Evolutionary conservation across 495 filamentous ascomycete species (phyloP).

Genomic region (Penicillium coprophilum): DNA sequence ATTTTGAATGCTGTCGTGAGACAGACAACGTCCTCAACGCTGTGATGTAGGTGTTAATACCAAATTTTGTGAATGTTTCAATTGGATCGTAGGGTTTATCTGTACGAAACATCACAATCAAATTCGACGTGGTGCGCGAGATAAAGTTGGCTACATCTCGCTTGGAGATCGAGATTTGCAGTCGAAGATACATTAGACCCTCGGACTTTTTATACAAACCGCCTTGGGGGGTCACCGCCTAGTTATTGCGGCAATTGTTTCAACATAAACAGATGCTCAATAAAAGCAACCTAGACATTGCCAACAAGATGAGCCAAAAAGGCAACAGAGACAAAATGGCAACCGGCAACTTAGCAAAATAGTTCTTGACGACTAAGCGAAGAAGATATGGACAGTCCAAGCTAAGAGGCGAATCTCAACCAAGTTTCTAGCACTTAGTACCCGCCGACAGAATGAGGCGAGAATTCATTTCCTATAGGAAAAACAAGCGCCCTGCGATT

Average conservation of each 20-base stretch:
- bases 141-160: not conserved
- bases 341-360: not conserved
- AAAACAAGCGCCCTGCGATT: not conserved
- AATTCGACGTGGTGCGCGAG: not conserved
- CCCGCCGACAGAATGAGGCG: not conserved
- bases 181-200: not conserved
- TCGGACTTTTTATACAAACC: no score
- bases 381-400: not conserved
- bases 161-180: not conserved
- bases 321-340: not conserved
- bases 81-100: not conserved
- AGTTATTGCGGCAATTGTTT: not conserved
- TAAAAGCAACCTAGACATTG: not conserved
- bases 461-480: not conserved
- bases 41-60: fast-evolving
- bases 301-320: not conserved
- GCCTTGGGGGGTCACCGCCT: no score
- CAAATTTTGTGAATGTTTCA: not conserved
- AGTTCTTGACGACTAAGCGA: not conserved
- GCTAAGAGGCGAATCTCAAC: not conserved
- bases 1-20: not conserved
- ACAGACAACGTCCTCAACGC: not conserved
- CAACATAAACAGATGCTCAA: not conserved
- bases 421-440: not conserved
- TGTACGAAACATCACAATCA: not conserved